Percentiles rank a stretch among this genome's conserved stretches.
These are phyloP conservation scores for Nakazawaea peltata DNA, from an alignment of 805 yeast genomes.

Conservation along the genomic window DNA sequence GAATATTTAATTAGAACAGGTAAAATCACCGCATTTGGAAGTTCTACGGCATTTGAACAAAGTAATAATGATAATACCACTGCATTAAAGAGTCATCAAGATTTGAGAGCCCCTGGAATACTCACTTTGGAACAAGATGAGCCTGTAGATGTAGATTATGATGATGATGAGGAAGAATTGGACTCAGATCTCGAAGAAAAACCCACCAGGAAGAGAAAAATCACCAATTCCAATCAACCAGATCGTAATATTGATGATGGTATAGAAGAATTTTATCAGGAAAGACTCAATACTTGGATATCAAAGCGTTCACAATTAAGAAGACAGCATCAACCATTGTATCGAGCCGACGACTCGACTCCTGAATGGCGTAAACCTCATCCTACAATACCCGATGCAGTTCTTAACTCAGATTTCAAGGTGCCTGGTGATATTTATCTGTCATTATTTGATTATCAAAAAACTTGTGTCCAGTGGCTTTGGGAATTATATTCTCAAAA, in stretches of 20 bases:
- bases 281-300: conserved; percentile 56
- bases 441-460: conserved; percentile 84
- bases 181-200: conserved; percentile 8
- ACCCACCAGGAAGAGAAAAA: conserved; percentile 6
- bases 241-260: conserved; percentile 76
- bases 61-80: conserved; percentile 16
- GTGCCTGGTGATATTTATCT: conserved; percentile 91
- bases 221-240: too few species aligned
- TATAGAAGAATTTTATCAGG: conserved; percentile 54
- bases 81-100: conserved; percentile 28
- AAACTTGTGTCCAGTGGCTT: conserved; percentile 95
- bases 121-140: conserved; percentile 11
- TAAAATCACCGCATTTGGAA: conserved; percentile 88
- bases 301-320: conserved; percentile 39
- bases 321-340: conserved; percentile 18
- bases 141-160: conserved; percentile 15
- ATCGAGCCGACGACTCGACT: conserved; percentile 16
- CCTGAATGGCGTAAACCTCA: conserved; percentile 73
- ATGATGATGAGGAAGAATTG: conserved; percentile 11
- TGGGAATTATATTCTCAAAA: conserved; percentile 88
- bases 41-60: conserved; percentile 46
- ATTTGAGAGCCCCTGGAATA: conserved; percentile 44
- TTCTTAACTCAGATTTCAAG: conserved; percentile 56
- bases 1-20: conserved; percentile 86
- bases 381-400: conserved; percentile 70